phyloP scores from a whole-genome alignment of 345 rosid genomes.

The Euphorbia pulcherrima region DNA sequence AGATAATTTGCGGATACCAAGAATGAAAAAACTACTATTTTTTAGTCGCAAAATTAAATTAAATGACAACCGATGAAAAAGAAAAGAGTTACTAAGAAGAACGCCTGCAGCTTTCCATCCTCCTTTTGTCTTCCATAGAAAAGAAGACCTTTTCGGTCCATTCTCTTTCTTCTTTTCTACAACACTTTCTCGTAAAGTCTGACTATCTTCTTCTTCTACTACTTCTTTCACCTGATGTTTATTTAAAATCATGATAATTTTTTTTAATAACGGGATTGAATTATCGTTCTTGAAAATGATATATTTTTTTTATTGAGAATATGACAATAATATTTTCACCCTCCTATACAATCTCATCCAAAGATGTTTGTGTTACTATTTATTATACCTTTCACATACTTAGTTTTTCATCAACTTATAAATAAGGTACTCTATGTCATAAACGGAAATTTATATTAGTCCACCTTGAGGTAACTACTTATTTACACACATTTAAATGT shows the following conservation, averaged over 20 bases:
- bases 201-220: slow-evolving; percentile 22
- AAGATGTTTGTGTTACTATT: too few species aligned
- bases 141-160: slow-evolving; percentile 20
- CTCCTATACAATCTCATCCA: too few species aligned
- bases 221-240: slow-evolving; percentile 14
- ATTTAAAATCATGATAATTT: not conserved
- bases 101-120: slow-evolving; percentile 29
- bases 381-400: too few species aligned
- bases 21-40: too few species aligned
- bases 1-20: too few species aligned
- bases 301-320: not conserved
- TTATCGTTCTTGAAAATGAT: not conserved
- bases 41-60: too few species aligned
- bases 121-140: slow-evolving; percentile 18
- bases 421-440: too few species aligned
- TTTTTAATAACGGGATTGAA: not conserved
- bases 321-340: not conserved
- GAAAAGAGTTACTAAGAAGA: slow-evolving; percentile 17
- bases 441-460: too few species aligned
- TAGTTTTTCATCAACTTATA: too few species aligned
- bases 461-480: too few species aligned
- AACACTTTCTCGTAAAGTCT: slow-evolving; percentile 12
- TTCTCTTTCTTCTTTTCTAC: slow-evolving; percentile 23
- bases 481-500: too few species aligned
- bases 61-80: too few species aligned